phyloP scores from a whole-genome alignment of 345 rosid genomes.

The Clausena lansium region DNA sequence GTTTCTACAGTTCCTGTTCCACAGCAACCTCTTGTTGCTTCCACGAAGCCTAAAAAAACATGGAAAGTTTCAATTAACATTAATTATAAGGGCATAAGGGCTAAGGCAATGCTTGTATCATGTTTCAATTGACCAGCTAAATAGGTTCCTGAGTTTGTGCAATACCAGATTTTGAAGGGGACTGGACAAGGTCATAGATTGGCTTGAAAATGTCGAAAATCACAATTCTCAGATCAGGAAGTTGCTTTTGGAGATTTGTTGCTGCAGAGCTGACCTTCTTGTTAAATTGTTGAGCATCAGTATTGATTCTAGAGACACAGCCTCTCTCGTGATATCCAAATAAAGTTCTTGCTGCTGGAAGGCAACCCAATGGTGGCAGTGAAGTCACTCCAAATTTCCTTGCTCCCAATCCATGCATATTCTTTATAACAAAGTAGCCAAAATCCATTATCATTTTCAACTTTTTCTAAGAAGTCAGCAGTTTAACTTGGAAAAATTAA shows the following conservation, averaged over 20 bases:
- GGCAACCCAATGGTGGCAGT: slow-evolving; percentile 88
- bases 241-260: slow-evolving; percentile 59
- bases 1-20: slow-evolving; percentile 88
- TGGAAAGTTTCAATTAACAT: not conserved
- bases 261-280: slow-evolving; percentile 64
- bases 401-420: slow-evolving; percentile 60
- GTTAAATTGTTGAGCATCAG: slow-evolving; percentile 72
- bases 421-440: slow-evolving; percentile 33
- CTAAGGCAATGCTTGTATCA: not conserved
- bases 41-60: slow-evolving; percentile 55
- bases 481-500: not conserved
- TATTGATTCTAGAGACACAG: slow-evolving; percentile 64
- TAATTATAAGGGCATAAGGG: not conserved
- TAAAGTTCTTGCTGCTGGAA: slow-evolving; percentile 75
- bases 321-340: slow-evolving; percentile 63
- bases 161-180: slow-evolving; percentile 62
- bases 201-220: slow-evolving; percentile 79
- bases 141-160: not conserved
- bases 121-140: not conserved
- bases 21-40: slow-evolving; percentile 87
- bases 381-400: slow-evolving; percentile 90
- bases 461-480: not conserved
- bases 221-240: slow-evolving; percentile 69
- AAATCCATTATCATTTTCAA: not conserved
- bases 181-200: slow-evolving; percentile 54